Percentiles rank a stretch among this genome's conserved stretches.
Conservation (phyloP, 495 filamentous ascomycete genomes). For the Tuber microsphaerosporum region DNA sequence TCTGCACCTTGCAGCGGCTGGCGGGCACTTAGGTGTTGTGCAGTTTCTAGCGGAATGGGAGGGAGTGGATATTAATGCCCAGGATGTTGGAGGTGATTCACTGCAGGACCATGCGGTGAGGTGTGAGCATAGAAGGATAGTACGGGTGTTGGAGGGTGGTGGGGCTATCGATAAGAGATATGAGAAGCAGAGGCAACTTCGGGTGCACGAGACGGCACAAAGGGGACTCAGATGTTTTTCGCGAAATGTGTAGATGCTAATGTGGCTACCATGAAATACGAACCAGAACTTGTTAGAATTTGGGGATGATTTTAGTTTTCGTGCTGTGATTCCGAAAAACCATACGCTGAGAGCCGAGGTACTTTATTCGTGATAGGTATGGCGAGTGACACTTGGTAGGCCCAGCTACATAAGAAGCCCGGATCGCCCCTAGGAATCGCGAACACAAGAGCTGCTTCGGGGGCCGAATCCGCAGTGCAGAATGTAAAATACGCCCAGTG, state of each 20-base stretch:
- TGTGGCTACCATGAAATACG: not conserved
- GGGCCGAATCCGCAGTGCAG: not conserved
- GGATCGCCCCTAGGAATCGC: not conserved
- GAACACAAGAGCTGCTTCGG: not conserved
- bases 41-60: not conserved
- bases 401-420: not conserved
- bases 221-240: not conserved
- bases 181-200: not conserved
- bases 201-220: not conserved
- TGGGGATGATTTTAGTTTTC: not conserved
- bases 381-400: not conserved
- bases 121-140: not conserved
- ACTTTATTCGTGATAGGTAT: not conserved
- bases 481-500: not conserved
- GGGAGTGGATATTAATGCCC: not conserved
- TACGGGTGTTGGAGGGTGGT: not conserved
- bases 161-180: not conserved
- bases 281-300: not conserved
- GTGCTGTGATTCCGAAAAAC: not conserved
- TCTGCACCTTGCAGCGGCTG: not conserved
- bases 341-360: not conserved
- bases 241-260: not conserved
- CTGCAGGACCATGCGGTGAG: not conserved
- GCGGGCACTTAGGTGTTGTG: not conserved
- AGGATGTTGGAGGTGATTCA: not conserved